Evolutionary conservation across 83 land plant genomes (phyloP), one percentile per base, ranked within the genome.

Genomic region (Thuja plicata): DNA sequence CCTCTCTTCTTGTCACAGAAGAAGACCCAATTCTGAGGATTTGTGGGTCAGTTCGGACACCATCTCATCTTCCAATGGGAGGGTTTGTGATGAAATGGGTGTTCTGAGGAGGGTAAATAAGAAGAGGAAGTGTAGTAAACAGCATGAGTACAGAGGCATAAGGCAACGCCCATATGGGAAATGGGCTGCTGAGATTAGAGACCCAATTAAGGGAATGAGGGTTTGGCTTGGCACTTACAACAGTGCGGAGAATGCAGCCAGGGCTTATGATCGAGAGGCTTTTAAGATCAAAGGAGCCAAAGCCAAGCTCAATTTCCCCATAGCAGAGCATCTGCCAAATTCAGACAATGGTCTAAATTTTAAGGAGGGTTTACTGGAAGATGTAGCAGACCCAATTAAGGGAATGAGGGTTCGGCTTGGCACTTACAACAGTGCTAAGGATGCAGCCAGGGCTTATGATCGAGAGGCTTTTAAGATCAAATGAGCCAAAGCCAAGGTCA

Each of bases 211-310:
- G 89, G 40, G 40, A 27, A 24, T 19, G 38, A 37, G 89, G 5
- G 62, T 88, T 12, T 88, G 89, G 89, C 89, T 88, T 19, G 89
- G 86, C 13, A 88, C 89, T 34, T 88, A n/a, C 60, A 30, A 78
- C 12, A 88, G 86, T 27, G 11, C 86, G 0, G 70, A 88, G 34
- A 86, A 78, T 21, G 89, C 89, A 0, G 86, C 86, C 0, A 16
- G 89, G 30, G 89, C 89, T 34, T 88, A 88, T 35, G 89, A 88
- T 46, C 30, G 40, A 21, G 89, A 82, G 38, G 85, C 60, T 35
- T 21, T 21, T 6, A 34, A 50, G 54, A 50, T 50, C 54, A 50
- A 12, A 50, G 54, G 54, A 50, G 0, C 21, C 55, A 88, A 88
- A 52, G 54, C 89, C 88, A 87, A 87, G 88, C 78, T 70, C 45